Evolutionary conservation across 2,329 filamentous ascomycete genomes (phyloP).

Genomic region (Blastomyces percursus): DNA sequence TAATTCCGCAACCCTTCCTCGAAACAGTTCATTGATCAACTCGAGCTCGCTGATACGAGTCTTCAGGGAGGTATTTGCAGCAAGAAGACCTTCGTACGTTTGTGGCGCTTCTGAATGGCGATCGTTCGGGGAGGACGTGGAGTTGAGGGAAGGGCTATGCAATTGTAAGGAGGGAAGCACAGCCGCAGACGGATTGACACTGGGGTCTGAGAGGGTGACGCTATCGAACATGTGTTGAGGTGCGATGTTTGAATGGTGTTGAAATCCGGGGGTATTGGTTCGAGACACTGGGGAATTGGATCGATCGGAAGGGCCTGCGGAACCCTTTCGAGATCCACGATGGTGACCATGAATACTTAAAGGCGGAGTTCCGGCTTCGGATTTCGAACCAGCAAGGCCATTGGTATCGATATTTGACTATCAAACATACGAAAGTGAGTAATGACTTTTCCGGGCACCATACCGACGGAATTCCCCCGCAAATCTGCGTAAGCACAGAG

Average conservation of each 20-base stretch:
- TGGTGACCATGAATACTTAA: constrained; percentile 48
- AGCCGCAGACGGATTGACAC: constrained; percentile 48
- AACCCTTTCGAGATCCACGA: constrained; percentile 59
- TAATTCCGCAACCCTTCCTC: constrained; percentile 61
- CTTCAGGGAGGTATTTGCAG: constrained; percentile 76
- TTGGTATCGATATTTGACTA: constrained; percentile 44
- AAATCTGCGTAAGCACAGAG: background rate
- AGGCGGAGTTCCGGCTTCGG: constrained; percentile 47
- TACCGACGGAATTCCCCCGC: constrained; percentile 18
- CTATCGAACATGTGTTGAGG: constrained; percentile 71
- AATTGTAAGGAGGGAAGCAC: constrained; percentile 42
- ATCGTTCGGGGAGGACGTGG: constrained; percentile 46
- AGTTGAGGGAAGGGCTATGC: constrained; percentile 49
- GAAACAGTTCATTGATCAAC: constrained; percentile 78
- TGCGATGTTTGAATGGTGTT: constrained; percentile 55
- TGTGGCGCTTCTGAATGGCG: constrained; percentile 60
- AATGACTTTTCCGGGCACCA: background rate
- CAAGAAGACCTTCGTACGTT: constrained; percentile 67
- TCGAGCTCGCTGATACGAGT: constrained; percentile 92
- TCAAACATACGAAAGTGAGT: constrained; percentile 9
- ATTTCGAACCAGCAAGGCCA: constrained; percentile 47
- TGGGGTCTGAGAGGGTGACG: constrained; percentile 55
- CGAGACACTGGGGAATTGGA: constrained; percentile 70
- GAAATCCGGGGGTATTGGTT: constrained; percentile 65
- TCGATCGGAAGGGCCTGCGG: constrained; percentile 61